Evolutionary conservation across 768 basidiomycete genomes (phyloP).

Genomic region (Tylopilus sp.): DNA sequence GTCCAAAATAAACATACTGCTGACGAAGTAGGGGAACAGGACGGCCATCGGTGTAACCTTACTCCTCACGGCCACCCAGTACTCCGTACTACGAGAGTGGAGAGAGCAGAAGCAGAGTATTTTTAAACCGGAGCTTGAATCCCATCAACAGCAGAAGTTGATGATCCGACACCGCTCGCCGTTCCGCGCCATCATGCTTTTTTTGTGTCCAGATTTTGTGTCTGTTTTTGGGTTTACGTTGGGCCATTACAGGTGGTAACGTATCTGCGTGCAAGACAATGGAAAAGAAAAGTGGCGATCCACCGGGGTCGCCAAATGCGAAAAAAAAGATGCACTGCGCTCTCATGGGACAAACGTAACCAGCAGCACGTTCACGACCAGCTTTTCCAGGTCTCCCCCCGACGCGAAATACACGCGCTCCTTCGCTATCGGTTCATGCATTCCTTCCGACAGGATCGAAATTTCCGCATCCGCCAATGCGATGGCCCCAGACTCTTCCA

Average conservation of each 20-base stretch:
- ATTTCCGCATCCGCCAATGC: conserved; percentile 62
- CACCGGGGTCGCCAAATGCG: conserved; percentile 1
- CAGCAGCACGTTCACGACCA: conserved; percentile 72
- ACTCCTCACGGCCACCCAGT: background rate
- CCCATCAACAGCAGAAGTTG: too few relatives aligned
- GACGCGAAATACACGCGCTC: conserved; percentile 69
- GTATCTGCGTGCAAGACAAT: background rate
- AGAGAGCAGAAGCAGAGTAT: too few relatives aligned
- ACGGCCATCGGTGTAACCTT: background rate
- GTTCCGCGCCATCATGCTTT: background rate
- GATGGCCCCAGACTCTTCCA: conserved; percentile 68
- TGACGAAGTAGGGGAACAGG: background rate
- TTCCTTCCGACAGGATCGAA: conserved; percentile 52
- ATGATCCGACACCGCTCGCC: too few relatives aligned
- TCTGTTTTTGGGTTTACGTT: conserved; percentile 10
- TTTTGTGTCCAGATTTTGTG: background rate
- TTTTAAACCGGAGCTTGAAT: too few relatives aligned
- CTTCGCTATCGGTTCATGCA: conserved; percentile 48
- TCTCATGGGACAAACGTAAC: conserved; percentile 64
- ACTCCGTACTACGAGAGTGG: too few relatives aligned
- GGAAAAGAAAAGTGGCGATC: background rate
- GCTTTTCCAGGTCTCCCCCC: conserved; percentile 62
- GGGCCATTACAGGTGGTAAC: conserved; percentile 10
- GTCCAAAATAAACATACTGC: too few relatives aligned
- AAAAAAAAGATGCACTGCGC: background rate